phyloP scores from a whole-genome alignment of 345 rosid species.

The Theobroma cacao region DNA sequence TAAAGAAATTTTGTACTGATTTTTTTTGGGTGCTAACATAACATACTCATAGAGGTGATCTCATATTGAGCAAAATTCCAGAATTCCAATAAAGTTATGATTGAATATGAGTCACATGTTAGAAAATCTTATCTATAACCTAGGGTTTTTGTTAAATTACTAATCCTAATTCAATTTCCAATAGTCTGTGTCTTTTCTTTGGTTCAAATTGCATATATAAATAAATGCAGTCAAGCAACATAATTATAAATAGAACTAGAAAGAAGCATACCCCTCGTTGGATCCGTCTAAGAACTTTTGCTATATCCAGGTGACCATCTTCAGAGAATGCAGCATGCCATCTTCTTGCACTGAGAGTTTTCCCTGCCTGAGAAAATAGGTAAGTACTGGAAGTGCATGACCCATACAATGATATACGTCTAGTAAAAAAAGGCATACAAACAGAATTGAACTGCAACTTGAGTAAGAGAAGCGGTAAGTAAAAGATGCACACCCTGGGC shows the following conservation, averaged over 20 bases:
- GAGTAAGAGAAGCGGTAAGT: background rate
- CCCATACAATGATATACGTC: background rate
- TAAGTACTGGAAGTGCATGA: background rate
- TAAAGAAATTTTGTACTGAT: background rate
- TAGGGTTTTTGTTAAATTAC: background rate
- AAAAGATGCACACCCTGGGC: slow-evolving; percentile 47
- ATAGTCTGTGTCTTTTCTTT: background rate
- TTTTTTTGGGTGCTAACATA: background rate
- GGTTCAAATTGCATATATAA: background rate
- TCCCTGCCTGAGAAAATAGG: slow-evolving; percentile 59
- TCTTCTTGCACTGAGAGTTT: slow-evolving; percentile 85
- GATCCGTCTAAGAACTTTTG: slow-evolving; percentile 78
- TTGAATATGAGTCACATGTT: background rate
- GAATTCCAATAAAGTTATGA: background rate
- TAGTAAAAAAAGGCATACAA: background rate
- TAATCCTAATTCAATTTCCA: background rate
- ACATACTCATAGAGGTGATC: background rate
- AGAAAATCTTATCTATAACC: background rate
- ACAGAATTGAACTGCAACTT: background rate
- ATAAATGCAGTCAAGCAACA: background rate
- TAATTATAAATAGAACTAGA: background rate
- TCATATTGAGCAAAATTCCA: background rate
- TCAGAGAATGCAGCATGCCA: slow-evolving; percentile 87
- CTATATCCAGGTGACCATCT: slow-evolving; percentile 86
- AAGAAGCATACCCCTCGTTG: slow-evolving; percentile 73